Evolutionary conservation across 495 filamentous ascomycete species (phyloP).

Genomic region (Aspergillus coremiiformis): DNA sequence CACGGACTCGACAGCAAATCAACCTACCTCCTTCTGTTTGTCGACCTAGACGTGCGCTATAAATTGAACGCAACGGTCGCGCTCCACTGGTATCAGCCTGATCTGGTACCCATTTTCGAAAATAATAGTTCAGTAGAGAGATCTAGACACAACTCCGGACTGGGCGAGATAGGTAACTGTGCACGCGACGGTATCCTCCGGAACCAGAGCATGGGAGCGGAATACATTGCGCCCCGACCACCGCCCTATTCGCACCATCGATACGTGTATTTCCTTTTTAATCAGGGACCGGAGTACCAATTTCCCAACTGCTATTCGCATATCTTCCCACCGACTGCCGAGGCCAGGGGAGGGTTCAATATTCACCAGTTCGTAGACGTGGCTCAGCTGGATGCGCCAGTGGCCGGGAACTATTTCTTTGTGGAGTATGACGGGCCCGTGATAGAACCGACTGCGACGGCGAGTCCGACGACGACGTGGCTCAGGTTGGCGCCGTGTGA

Average conservation of each 20-base stretch:
- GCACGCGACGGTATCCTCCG: not conserved
- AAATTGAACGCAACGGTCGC: conserved; percentile 22
- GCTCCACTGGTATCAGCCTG: conserved; percentile 35
- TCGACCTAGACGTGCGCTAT: no score
- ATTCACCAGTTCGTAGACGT: conserved; percentile 23
- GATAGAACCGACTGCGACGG: not conserved
- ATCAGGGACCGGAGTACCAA: no score
- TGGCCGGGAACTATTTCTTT: conserved; percentile 34
- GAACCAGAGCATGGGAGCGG: not conserved
- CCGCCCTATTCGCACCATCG: conserved; percentile 26
- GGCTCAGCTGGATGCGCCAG: conserved; percentile 17
- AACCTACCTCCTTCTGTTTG: no score
- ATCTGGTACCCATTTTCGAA: conserved; percentile 9
- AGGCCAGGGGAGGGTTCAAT: conserved; percentile 29
- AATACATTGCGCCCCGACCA: conserved; percentile 33
- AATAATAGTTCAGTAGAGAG: not conserved
- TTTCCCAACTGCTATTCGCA: conserved; percentile 17
- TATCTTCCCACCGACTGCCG: conserved; percentile 18
- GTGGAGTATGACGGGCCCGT: conserved; percentile 18
- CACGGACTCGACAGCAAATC: no score
- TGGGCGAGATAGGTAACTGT: no score
- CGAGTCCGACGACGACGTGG: conserved; percentile 10
- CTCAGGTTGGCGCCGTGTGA: conserved; percentile 4
- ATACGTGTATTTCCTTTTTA: conserved; percentile 26
- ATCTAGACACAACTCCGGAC: no score